Conservation (phyloP, 2,329 filamentous ascomycete genomes). For the Colletotrichum liaoningense region DNA sequence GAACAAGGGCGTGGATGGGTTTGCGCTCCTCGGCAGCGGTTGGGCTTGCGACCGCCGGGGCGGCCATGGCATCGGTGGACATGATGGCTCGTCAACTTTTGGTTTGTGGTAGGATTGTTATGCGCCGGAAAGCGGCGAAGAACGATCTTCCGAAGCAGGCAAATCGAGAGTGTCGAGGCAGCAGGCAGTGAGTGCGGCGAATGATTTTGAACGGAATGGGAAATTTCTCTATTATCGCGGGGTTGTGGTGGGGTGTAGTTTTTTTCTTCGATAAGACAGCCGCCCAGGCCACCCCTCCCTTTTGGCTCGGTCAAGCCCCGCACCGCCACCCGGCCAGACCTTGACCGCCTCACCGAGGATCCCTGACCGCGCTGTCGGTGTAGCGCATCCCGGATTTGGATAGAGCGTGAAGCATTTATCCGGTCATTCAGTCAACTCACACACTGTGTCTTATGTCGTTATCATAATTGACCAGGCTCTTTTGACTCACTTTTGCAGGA, state of each 20-base stretch:
- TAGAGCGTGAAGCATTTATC: not conserved
- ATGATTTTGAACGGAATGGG: constrained; percentile 32
- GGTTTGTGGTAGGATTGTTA: no score
- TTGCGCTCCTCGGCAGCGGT: constrained; percentile 56
- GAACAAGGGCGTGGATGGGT: constrained; percentile 82
- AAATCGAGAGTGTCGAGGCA: no score
- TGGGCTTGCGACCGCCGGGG: constrained; percentile 24
- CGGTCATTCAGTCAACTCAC: not conserved
- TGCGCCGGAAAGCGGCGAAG: not conserved
- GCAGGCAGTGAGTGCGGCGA: constrained; percentile 4
- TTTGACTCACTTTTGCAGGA: not conserved
- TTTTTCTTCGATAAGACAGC: constrained; percentile 19
- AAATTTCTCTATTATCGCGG: constrained; percentile 37
- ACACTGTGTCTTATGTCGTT: not conserved
- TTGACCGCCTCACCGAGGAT: not conserved
- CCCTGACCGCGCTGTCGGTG: not conserved
- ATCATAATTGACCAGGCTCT: not conserved
- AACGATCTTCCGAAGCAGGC: not conserved
- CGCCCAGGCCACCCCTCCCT: not conserved
- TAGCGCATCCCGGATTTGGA: not conserved
- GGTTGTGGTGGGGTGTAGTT: constrained; percentile 33
- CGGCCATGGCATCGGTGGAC: constrained; percentile 20
- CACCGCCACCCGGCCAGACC: not conserved
- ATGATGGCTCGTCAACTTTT: not conserved
- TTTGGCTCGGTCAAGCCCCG: not conserved